Evolutionary conservation across 164 flowering plant species (phyloP), one percentile per base, ranked within the genome.

Genomic region (Vitis rotundifolia): DNA sequence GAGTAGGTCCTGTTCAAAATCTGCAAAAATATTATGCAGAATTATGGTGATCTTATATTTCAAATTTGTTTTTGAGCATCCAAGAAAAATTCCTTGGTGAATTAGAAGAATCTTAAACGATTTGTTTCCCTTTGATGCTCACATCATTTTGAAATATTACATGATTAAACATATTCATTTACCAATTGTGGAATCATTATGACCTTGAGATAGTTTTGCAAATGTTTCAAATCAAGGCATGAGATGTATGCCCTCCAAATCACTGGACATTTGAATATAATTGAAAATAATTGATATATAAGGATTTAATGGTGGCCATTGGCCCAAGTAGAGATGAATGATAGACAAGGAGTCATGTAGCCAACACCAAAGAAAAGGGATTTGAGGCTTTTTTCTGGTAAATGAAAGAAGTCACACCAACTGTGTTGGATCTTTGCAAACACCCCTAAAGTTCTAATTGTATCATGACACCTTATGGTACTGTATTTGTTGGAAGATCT

Each of bases 401-500:
- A 22, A 22, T 22, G 26, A 22, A 1, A 22, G 26, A 22, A 22
- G 26, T 22, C 26, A 22, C 2, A 22, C 26, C 26, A 22, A 22
- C 26, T 22, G 26, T 22, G 26, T 7, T 57, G 28, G 59, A 49
- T 29, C 44, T 29, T 37, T 61, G 2, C 28, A 3, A 37, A 61
- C 14, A 7, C 2, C 3, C 49, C 31, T 61, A 11, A 61, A 61
- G 12, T 10, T 31, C 64, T 61, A 29, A 13, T 13, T 37, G n/a
- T 11, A 16, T n/a, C 22, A 12, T 22, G 28, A 22, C 14, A 50
- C 37, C 61, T 63, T 12, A 10, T 44, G 19, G 50, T 70, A 19
- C 28, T 66, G 49, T 7, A 50, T 66, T 63, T 50, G 62, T 51
- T 66, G 9, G 26, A 49, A 51, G 54, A 16, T 48, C 51, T 48